Percentiles rank a stretch among this genome's conserved stretches.
Evolutionary conservation across 495 filamentous ascomycete genomes (phyloP).

Genomic region (Talaromyces wortmannii): DNA sequence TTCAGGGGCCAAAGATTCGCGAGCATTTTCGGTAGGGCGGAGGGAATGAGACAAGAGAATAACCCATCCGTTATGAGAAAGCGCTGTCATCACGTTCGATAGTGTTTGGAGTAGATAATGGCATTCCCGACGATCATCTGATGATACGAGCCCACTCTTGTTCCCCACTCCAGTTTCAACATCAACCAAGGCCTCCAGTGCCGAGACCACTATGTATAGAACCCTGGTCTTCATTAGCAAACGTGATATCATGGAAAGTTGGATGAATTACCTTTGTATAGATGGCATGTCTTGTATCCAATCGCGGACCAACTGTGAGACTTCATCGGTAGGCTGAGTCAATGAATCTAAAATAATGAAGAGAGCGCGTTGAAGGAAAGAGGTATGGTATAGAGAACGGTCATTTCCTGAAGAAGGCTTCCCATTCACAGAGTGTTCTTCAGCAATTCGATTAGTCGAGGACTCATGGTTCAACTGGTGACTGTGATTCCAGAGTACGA

Average conservation of each 20-base stretch:
- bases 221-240: slow-evolving; percentile 25
- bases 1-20: slow-evolving; percentile 19
- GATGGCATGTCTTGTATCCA: slow-evolving; percentile 74
- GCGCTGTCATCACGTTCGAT: slow-evolving; percentile 55
- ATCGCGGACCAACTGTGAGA: slow-evolving; percentile 65
- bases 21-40: slow-evolving; percentile 21
- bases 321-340: slow-evolving; percentile 61
- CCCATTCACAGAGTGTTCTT: slow-evolving; percentile 9
- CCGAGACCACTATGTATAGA: slow-evolving; percentile 30
- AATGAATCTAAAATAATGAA: slow-evolving; percentile 79
- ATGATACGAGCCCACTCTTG: slow-evolving; percentile 12
- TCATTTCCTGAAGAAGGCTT: slow-evolving; percentile 16
- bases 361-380: slow-evolving; percentile 75
- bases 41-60: slow-evolving; percentile 28
- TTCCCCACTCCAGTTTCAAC: slow-evolving; percentile 14
- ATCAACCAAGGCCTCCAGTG: slow-evolving; percentile 29
- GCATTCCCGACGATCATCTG: slow-evolving; percentile 66
- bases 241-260: background rate
- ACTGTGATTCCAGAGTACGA: slow-evolving; percentile 74
- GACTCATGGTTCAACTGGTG: slow-evolving; percentile 55
- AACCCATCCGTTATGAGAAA: slow-evolving; percentile 37
- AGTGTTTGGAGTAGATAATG: slow-evolving; percentile 73
- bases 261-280: slow-evolving; percentile 28
- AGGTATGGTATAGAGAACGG: slow-evolving; percentile 30
- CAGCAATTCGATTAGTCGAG: slow-evolving; percentile 41